Conservation (phyloP, 1,139 yeast species). For the Spathaspora jeffriesii region DNA sequence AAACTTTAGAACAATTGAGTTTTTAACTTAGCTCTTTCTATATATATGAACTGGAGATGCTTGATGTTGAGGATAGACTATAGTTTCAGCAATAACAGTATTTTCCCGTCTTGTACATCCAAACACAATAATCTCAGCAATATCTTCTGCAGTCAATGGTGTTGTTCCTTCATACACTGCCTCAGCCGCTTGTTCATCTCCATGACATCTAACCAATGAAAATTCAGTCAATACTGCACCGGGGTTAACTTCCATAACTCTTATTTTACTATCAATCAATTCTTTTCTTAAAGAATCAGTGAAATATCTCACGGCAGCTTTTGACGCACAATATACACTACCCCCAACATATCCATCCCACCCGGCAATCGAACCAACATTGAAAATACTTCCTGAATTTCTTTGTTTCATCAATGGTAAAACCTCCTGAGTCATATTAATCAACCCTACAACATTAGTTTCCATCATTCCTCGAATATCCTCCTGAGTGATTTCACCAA, state of each 20-base stretch:
- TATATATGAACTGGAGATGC: slow-evolving; percentile 60
- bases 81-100: slow-evolving; percentile 52
- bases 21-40: slow-evolving; percentile 42
- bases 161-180: slow-evolving; percentile 47
- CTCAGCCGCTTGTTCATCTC: slow-evolving; percentile 42
- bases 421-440: slow-evolving; percentile 67
- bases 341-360: slow-evolving; percentile 55
- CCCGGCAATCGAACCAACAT: slow-evolving; percentile 53
- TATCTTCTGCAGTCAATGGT: slow-evolving; percentile 48
- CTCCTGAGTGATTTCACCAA: slow-evolving; percentile 54
- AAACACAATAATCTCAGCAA: slow-evolving; percentile 51
- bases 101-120: slow-evolving; percentile 49
- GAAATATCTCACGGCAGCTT: slow-evolving; percentile 49
- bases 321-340: slow-evolving; percentile 51
- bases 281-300: slow-evolving; percentile 51
- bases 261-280: slow-evolving; percentile 42
- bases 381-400: slow-evolving; percentile 48
- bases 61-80: slow-evolving; percentile 51
- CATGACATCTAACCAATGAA: slow-evolving; percentile 46
- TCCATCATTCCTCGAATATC: slow-evolving; percentile 68
- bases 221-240: slow-evolving; percentile 56
- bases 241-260: slow-evolving; percentile 52
- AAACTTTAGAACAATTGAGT: slow-evolving; percentile 63
- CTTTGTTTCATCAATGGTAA: slow-evolving; percentile 61
- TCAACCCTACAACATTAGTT: slow-evolving; percentile 75